Evolutionary conservation across 1,284 basidiomycete genomes (phyloP).

Genomic region (Puccinia triticina): DNA sequence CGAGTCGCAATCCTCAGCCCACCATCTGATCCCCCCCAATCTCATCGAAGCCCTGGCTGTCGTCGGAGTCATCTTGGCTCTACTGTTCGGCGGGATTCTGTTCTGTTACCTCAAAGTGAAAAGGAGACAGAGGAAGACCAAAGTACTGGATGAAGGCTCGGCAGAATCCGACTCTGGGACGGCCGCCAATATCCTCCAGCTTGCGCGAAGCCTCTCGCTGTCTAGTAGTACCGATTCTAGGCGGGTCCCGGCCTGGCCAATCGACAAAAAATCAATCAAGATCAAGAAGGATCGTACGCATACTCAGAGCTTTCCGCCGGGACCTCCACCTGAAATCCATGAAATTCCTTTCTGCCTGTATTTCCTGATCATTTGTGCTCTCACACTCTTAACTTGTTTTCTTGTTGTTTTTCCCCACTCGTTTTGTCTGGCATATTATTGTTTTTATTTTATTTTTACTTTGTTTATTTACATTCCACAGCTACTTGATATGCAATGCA

Average conservation of each 20-base stretch:
- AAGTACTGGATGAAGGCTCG: background rate
- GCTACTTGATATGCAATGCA: too few relatives aligned
- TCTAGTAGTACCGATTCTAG: background rate
- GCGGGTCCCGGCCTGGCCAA: slow-evolving; percentile 7
- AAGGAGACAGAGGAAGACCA: background rate
- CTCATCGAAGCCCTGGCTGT: slow-evolving; percentile 21
- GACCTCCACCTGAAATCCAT: background rate
- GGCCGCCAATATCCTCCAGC: background rate
- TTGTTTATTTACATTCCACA: too few relatives aligned
- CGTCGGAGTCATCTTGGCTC: background rate
- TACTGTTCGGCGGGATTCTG: background rate
- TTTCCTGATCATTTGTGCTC: background rate
- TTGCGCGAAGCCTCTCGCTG: background rate
- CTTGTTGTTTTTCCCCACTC: too few relatives aligned
- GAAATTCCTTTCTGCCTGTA: background rate
- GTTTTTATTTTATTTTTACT: too few relatives aligned
- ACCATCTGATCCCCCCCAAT: background rate
- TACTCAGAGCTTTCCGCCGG: slow-evolving; percentile 3
- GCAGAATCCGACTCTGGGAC: background rate
- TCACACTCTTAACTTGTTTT: too few relatives aligned
- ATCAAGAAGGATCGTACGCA: slow-evolving; percentile 10
- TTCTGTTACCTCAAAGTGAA: background rate
- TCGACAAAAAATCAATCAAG: slow-evolving; percentile 32
- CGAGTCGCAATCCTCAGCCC: background rate
- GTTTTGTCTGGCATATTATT: too few relatives aligned